Evolutionary conservation across 345 rosid species (phyloP), one percentile per base, ranked within the genome.

Genomic region (Rhizophora mangle): DNA sequence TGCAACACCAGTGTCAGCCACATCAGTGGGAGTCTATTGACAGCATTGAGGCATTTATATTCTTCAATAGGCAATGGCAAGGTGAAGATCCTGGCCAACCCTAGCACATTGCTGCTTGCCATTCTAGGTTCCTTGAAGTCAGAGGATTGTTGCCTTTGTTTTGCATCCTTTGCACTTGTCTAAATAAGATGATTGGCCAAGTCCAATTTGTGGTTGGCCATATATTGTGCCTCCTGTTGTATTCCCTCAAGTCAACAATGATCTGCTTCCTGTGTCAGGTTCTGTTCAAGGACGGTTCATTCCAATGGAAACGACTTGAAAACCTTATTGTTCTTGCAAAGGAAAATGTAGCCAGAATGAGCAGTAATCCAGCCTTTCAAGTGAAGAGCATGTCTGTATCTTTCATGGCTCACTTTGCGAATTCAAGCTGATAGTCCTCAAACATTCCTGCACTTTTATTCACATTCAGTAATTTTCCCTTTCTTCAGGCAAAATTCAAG

Each of bases 291-390:
- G 96, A 88, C 72, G 91, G 92, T 54, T 76, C 86, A 76, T 94
- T 94, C 84, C 97, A 89, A 75, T 91, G 98, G 97, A 87, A 89
- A 77, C 87, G 93, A 79, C 95, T 91, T 16, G 96, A 88, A 84
- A 94, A 94, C 72, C 93, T 94, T 20, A 88, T 89, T 78, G 81
- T 82, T 59, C 96, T 94, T 78, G 98, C 97, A 10, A 91, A 94
- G 82, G 97, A 94, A 82, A 94, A 91, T 55, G 97, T 91, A 59
- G 87, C 95, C 65, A 89, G 78, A 82, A 91, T 91, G 97, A 94
- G 93, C 87, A 88, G 86, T 73, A 94, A 89, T 76, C 98, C 98
- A 34, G 90, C 90, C 34, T 75, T 89, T 64, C 82, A 70, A 85
- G 85, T 71, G 60, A 81, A 87, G 74, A 74, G 68, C 56, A 71